These are phyloP conservation scores for Oryza rufipogon DNA, from an alignment of 176 grass and related monocot genomes.

Conservation along the genomic window DNA sequence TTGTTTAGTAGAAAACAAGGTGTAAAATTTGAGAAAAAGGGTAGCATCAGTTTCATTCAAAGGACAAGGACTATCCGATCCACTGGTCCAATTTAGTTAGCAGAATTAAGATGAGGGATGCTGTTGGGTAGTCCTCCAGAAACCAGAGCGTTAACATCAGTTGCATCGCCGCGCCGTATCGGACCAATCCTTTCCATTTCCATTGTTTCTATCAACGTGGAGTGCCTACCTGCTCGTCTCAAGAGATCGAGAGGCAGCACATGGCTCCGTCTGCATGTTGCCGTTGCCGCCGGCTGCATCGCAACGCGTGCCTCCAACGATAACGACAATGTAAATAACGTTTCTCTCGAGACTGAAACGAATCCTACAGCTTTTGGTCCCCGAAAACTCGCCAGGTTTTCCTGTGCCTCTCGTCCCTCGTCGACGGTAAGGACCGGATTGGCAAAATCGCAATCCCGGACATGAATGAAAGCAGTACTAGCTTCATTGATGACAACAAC, in stretches of 20 bases:
- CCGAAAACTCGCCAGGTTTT: constrained; percentile 1
- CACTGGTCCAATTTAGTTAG: background rate
- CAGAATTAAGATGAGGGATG: too few relatives aligned
- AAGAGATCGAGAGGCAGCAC: too few relatives aligned
- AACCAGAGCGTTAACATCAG: background rate
- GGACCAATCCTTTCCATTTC: too few relatives aligned
- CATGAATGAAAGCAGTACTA: background rate
- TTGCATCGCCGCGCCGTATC: background rate
- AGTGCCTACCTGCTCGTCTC: background rate
- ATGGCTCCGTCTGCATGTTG: background rate
- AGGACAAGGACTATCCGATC: background rate
- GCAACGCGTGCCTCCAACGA: background rate
- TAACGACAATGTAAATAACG: background rate
- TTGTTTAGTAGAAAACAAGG: too few relatives aligned
- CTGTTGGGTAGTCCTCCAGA: background rate
- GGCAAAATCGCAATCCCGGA: background rate
- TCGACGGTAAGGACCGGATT: background rate
- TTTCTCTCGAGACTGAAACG: background rate
- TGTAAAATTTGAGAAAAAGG: too few relatives aligned
- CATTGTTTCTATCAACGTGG: background rate
- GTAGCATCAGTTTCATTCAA: background rate
- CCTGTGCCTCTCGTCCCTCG: background rate
- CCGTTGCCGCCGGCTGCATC: background rate
- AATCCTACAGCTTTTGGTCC: background rate
- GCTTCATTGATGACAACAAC: background rate